phyloP scores from a whole-genome alignment of 2,329 filamentous ascomycete species.

The Lachnellula suecica region DNA sequence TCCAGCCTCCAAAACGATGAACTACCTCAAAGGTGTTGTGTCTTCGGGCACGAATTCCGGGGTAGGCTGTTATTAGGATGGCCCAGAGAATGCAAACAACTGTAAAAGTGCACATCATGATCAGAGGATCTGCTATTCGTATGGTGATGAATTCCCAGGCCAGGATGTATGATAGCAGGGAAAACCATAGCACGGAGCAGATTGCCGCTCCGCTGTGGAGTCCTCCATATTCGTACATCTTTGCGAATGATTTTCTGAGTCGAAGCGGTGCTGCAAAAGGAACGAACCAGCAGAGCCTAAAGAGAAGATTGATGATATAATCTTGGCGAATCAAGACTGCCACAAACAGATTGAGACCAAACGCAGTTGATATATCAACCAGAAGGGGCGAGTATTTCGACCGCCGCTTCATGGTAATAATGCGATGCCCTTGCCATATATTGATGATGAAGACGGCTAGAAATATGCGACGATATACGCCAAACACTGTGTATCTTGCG shows the following conservation, averaged over 20 bases:
- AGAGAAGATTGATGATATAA: conserved; percentile 50
- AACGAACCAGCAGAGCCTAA: conserved; percentile 44
- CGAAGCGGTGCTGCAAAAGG: conserved; percentile 45
- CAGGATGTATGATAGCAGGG: conserved; percentile 35
- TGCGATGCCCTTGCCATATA: conserved; percentile 37
- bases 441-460: conserved; percentile 52
- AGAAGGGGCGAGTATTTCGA: conserved; percentile 20
- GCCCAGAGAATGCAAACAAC: conserved; percentile 53
- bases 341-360: conserved; percentile 34
- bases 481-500: conserved; percentile 40
- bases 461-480: conserved; percentile 57
- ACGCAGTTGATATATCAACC: conserved; percentile 24
- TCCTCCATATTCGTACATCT: conserved; percentile 54
- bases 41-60: conserved; percentile 56
- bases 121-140: conserved; percentile 57
- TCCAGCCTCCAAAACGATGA: conserved; percentile 73
- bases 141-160: conserved; percentile 42
- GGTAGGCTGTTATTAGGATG: conserved; percentile 64
- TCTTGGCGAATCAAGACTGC: conserved; percentile 54
- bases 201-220: conserved; percentile 51
- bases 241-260: conserved; percentile 45
- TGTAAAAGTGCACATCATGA: no score
- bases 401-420: conserved; percentile 33
- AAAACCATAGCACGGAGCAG: conserved; percentile 47
- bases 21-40: conserved; percentile 71